Base-by-base conservation (phyloP, 2,329 filamentous ascomycete genomes). In the Fusarium neocosmosporiellum region DNA sequence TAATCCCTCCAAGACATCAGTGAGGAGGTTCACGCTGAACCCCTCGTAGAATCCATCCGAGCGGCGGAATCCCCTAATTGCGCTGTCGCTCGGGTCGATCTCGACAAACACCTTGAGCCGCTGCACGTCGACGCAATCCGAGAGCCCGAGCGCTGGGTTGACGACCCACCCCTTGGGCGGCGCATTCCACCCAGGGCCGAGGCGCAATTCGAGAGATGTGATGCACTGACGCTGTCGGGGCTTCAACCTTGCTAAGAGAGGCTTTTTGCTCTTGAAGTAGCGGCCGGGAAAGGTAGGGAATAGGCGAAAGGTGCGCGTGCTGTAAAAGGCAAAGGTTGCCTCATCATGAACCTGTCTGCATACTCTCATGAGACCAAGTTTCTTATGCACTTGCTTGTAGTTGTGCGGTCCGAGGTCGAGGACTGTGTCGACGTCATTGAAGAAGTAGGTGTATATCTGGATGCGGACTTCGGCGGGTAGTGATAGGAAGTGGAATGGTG, bases 181-280 rank as follows among this genome's bases (percentile, higher is more conserved):
- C 65, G 88, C 88, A 69, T 85, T 90, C 89, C 92, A 95, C 22
- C 92, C 92, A 0, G 92, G 92, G 0, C 93, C 93, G 0, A 95
- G 84, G 4, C 93, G 88, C 61, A 95, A 81, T 80, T 95, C 91
- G 4, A 95, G 82, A 0, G 88, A 88, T 1, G 87, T 90, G 50
- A 95, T 85, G 53, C 83, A 86, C 18, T 84, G 83, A 36, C 92
- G 88, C 65, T 93, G 91, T 33, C 83, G 84, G 0, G 88, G 81
- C 22, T 90, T 89, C 63, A 95, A 81, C 20, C 92, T 90, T 7
- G 91, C 88, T 31, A 95, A 85, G 0, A 95, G 84, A 1, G 93
- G 93, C 73, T 89, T 89, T 82, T 93, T 93, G 33, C 90, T 91
- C 82, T 94, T 92, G 84, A 93, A 93, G 81, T 92, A 91, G 41